Conservation (phyloP, 1,139 yeast genomes). For the Geotrichum bryndzae region DNA sequence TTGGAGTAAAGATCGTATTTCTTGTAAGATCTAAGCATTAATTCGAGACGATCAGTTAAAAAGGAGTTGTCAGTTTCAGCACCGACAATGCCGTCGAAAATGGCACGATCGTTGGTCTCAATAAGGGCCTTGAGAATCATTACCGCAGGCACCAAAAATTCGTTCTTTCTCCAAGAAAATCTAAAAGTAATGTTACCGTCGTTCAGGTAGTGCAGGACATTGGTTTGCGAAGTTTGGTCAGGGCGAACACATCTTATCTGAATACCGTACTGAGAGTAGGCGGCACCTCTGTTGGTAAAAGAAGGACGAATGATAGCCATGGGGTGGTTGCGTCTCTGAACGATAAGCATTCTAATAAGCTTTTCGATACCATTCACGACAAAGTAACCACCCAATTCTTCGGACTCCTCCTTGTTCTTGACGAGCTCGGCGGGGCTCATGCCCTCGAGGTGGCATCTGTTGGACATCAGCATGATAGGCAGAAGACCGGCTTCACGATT, state of each 20-base stretch:
- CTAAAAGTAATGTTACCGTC: conserved; percentile 97
- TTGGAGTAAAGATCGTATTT: conserved; percentile 70
- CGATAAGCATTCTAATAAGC: conserved; percentile 92
- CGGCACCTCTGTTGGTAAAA: conserved; percentile 87
- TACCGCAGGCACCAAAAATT: conserved; percentile 85
- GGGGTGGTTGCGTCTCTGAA: conserved; percentile 95
- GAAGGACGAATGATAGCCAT: conserved; percentile 97
- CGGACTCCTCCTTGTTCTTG: conserved; percentile 77
- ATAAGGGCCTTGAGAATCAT: conserved; percentile 86
- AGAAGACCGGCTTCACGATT: conserved; percentile 86
- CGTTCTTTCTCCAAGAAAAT: conserved; percentile 95
- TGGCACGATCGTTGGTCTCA: conserved; percentile 89
- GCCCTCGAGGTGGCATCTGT: conserved; percentile 84
- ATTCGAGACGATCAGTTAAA: conserved; percentile 95
- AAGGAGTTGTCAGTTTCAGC: conserved; percentile 81
- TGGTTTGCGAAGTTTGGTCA: conserved; percentile 96
- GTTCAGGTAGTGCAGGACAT: conserved; percentile 86
- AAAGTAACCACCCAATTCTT: conserved; percentile 94
- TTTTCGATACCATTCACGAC: conserved; percentile 97
- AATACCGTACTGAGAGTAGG: conserved; percentile 84
- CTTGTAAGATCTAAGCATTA: conserved; percentile 82
- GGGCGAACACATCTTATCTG: conserved; percentile 93
- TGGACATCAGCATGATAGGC: conserved; percentile 85
- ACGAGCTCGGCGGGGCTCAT: conserved; percentile 80
- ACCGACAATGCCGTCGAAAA: conserved; percentile 94